Percentiles rank a stretch among this genome's conserved stretches.
Conservation (phyloP, 192 early-diverging fungal genomes). For the Podila epigama region DNA sequence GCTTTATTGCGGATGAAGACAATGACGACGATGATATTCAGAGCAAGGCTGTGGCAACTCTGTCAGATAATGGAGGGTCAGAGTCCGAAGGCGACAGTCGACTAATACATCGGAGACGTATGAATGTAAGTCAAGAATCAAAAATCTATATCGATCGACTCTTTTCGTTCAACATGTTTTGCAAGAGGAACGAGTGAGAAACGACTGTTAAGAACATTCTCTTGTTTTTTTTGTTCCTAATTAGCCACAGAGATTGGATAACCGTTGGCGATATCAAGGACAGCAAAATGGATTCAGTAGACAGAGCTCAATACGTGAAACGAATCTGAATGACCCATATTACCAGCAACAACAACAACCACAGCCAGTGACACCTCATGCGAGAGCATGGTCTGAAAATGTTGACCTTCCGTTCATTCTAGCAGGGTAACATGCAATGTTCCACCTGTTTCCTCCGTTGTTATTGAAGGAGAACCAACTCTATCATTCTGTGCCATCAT, state of each 20-base stretch:
- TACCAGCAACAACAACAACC: background rate
- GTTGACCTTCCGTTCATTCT: slow-evolving; percentile 42
- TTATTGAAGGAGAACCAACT: background rate
- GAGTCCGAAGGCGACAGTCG: background rate
- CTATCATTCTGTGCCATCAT: background rate
- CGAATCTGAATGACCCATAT: background rate
- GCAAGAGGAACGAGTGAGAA: too few relatives aligned
- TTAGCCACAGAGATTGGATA: background rate
- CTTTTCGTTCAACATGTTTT: too few relatives aligned
- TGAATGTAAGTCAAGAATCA: background rate
- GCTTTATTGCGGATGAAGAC: background rate
- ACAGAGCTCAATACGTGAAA: background rate
- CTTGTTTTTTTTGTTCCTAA: background rate
- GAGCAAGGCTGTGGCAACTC: too few relatives aligned
- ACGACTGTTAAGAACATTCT: background rate
- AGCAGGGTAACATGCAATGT: slow-evolving; percentile 11
- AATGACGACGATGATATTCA: background rate
- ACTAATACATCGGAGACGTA: background rate
- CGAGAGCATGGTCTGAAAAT: slow-evolving; percentile 37
- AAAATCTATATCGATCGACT: background rate
- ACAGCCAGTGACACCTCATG: background rate
- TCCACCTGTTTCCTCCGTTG: background rate
- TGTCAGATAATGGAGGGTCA: background rate
- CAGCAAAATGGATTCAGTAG: background rate
- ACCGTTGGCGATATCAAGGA: background rate